phyloP scores from a whole-genome alignment of 331 rosid genomes.

The Malus hybrid region DNA sequence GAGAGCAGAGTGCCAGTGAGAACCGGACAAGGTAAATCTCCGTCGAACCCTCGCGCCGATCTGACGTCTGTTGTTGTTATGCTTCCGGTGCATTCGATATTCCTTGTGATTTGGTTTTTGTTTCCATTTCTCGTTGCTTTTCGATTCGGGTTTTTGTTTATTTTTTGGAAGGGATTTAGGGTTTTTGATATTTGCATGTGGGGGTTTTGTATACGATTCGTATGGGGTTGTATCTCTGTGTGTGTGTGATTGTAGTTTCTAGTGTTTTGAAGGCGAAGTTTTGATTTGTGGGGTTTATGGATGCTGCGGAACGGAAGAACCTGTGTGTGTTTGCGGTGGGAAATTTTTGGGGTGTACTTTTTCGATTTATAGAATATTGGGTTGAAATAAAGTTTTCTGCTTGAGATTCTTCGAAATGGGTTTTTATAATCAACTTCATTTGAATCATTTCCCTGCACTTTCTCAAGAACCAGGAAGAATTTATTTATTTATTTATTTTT shows the following conservation, averaged over 20 bases:
- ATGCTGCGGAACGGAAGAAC: neutral
- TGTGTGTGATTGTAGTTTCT: neutral
- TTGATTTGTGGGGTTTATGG: neutral
- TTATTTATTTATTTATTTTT: neutral
- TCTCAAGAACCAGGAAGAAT: neutral
- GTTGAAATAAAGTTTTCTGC: neutral
- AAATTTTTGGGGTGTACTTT: neutral
- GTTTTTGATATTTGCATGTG: neutral
- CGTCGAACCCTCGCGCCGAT: neutral
- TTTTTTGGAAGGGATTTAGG: neutral
- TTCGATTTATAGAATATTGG: neutral
- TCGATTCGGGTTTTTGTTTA: neutral
- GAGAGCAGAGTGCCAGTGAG: neutral
- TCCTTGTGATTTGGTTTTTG: neutral
- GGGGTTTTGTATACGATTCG: neutral
- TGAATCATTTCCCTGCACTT: neutral
- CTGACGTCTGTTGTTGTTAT: neutral
- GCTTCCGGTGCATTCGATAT: neutral
- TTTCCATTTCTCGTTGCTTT: neutral
- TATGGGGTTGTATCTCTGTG: neutral
- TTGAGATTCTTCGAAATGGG: neutral
- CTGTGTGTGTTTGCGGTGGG: neutral
- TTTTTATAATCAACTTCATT: neutral
- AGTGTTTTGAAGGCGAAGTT: neutral
- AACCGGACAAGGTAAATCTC: constrained; percentile 21